Evolutionary conservation across 2,329 filamentous ascomycete species (phyloP).

Genomic region (Trichophyton mentagrophytes): DNA sequence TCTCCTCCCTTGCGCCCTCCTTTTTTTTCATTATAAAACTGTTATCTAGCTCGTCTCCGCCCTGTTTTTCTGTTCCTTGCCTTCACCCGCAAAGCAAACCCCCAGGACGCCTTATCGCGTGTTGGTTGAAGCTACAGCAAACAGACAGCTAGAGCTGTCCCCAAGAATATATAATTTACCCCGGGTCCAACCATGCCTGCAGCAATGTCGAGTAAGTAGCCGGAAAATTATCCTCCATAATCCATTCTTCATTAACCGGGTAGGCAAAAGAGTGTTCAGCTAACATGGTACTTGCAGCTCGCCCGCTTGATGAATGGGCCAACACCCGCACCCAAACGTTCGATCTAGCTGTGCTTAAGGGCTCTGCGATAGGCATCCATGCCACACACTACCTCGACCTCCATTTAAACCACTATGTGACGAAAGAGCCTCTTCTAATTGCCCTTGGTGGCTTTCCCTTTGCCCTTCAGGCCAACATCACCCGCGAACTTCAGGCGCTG

Average conservation of each 20-base stretch:
- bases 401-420: conserved; percentile 56
- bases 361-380: conserved; percentile 69
- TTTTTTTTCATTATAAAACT: neutral
- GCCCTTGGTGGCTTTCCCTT: conserved; percentile 81
- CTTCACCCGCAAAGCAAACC: neutral
- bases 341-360: conserved; percentile 57
- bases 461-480: conserved; percentile 61
- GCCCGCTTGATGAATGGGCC: conserved; percentile 46
- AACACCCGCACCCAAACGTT: conserved; percentile 43
- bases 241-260: neutral
- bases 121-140: neutral
- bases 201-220: conserved; percentile 1
- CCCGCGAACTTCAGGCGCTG: conserved; percentile 62
- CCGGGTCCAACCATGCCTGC: neutral
- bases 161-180: neutral
- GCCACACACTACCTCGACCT: conserved; percentile 77
- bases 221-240: no score
- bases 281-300: conserved; percentile 24
- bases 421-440: conserved; percentile 75
- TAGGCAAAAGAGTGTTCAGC: neutral
- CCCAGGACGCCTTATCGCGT: neutral
- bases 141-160: neutral
- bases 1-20: neutral
- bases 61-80: neutral
- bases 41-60: neutral